Percentiles rank a stretch among this genome's conserved stretches.
Evolutionary conservation across 1,284 basidiomycete genomes (phyloP).

Genomic region (Apiotrichum gracile): DNA sequence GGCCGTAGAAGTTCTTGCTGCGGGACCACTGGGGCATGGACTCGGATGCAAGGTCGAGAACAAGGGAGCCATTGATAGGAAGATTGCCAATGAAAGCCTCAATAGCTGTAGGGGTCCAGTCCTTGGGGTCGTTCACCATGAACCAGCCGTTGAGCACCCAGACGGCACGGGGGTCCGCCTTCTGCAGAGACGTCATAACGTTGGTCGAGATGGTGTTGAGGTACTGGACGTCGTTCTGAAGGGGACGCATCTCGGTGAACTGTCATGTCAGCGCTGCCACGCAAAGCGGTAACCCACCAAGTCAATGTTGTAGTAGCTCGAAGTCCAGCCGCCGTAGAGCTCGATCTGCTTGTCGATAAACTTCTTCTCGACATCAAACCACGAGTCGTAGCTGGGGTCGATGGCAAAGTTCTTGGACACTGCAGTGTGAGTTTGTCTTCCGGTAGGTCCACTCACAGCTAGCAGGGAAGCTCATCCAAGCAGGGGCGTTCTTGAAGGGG

Average conservation of each 20-base stretch:
- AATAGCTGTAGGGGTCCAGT: constrained; percentile 49
- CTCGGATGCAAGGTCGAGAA: constrained; percentile 51
- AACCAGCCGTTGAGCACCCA: constrained; percentile 54
- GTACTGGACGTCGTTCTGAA: constrained; percentile 45
- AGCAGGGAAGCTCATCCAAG: constrained; percentile 6
- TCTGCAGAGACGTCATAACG: constrained; percentile 47
- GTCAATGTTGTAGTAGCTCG: constrained; percentile 51
- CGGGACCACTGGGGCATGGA: constrained; percentile 50
- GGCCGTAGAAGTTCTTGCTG: constrained; percentile 48
- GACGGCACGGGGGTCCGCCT: constrained; percentile 47
- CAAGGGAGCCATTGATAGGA: constrained; percentile 25
- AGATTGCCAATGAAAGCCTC: constrained; percentile 10
- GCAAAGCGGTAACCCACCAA: too few relatives aligned
- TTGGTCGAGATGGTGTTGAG: constrained; percentile 41
- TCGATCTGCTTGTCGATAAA: constrained; percentile 49
- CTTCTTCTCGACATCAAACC: constrained; percentile 45
- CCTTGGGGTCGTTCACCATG: constrained; percentile 32
- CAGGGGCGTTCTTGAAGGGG: constrained; percentile 34
- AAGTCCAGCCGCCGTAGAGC: constrained; percentile 47
- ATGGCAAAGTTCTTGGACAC: constrained; percentile 49
- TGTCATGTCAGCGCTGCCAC: too few relatives aligned
- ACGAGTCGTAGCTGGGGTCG: constrained; percentile 50
- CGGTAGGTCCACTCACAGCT: constrained; percentile 7
- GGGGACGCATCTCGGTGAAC: constrained; percentile 51
- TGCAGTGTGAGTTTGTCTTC: neutral